Base-by-base conservation (phyloP, 768 basidiomycete genomes). In the Floccularia luteovirens region DNA sequence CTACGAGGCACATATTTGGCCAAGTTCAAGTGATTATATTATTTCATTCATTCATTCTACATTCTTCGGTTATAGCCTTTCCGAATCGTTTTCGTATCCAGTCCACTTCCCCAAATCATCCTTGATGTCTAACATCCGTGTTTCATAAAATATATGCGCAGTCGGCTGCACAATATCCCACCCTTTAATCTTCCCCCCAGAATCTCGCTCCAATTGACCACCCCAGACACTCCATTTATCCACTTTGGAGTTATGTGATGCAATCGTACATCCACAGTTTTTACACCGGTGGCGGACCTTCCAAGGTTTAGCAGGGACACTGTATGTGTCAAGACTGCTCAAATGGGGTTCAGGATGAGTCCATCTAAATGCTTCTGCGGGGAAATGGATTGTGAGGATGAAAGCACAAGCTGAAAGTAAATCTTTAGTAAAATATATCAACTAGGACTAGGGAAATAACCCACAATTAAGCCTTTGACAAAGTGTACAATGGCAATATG, bases 401-500 rank as follows among this genome's bases (percentile, higher is more conserved):
- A 81, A 82, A 2, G 80, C 74, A 45, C 70, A 74, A 3, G 67
- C 80, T 81, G 38, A 30, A 24, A n/a, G 10, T 33, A 19, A 28
- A 37, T 33, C 17, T 20, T 19, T 4, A 27, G 4, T 25, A n/a
- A 33, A 23, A 32, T 24, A n/a, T n/a, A 27, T 31, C 36, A 28
- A 48, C 44, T 38, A 28, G 41, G 37, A 19, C 27, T 28, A 14
- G 27, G 28, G 19, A 34, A 37, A 4, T 25, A 35, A 44, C 63
- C 42, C 51, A 72, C 79, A 75, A 47, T 60, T 74, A 37, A 82
- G 52, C 28, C 71, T 62, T 55, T 84, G 82, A 49, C 83, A 86
- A n/a, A 70, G 54, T 3, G 76, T 77, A 51, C 83, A 86, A 50
- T 85, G 83, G 46, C 79, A 84, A 49, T 75, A 83, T 4, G 75